Evolutionary conservation across 2,329 filamentous ascomycete species (phyloP).

Genomic region (Proliferodiscus dingleyae): DNA sequence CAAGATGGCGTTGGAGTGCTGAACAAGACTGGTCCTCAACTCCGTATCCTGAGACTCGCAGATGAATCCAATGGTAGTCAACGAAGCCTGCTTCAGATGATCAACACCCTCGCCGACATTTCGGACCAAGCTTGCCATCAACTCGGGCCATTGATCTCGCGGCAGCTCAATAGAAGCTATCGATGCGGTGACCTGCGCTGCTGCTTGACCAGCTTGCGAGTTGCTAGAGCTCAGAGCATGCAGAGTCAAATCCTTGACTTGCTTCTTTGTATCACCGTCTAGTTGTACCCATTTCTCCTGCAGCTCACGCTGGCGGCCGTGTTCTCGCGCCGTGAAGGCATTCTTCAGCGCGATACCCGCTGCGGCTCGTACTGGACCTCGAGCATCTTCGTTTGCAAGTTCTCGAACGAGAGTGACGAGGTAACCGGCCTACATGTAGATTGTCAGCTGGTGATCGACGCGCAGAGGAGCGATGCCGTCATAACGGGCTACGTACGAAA

Average conservation of each 20-base stretch:
- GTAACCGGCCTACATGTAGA: conserved; percentile 69
- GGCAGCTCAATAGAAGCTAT: conserved; percentile 94
- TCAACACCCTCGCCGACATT: conserved; percentile 85
- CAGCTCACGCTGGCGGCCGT: conserved; percentile 77
- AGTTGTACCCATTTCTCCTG: conserved; percentile 92
- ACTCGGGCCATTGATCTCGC: conserved; percentile 84
- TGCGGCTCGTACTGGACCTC: conserved; percentile 82
- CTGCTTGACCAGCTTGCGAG: conserved; percentile 77
- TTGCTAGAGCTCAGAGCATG: conserved; percentile 79
- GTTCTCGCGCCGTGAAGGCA: conserved; percentile 92
- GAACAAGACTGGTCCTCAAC: conserved; percentile 71
- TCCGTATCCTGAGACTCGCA: conserved; percentile 93
- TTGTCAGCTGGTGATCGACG: conserved; percentile 19
- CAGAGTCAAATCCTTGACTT: conserved; percentile 86
- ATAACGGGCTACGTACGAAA: conserved; percentile 64
- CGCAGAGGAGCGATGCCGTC: conserved; percentile 26
- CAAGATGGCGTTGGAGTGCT: conserved; percentile 94
- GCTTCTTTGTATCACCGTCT: conserved; percentile 73
- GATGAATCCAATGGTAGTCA: conserved; percentile 96
- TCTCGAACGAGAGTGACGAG: conserved; percentile 88
- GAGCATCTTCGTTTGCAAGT: conserved; percentile 83
- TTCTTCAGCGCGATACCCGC: conserved; percentile 97
- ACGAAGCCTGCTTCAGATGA: conserved; percentile 87
- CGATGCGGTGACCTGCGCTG: conserved; percentile 91
- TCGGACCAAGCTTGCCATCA: conserved; percentile 84